phyloP scores from a whole-genome alignment of 257 asterid species.

The Solanum ossicruentum region DNA sequence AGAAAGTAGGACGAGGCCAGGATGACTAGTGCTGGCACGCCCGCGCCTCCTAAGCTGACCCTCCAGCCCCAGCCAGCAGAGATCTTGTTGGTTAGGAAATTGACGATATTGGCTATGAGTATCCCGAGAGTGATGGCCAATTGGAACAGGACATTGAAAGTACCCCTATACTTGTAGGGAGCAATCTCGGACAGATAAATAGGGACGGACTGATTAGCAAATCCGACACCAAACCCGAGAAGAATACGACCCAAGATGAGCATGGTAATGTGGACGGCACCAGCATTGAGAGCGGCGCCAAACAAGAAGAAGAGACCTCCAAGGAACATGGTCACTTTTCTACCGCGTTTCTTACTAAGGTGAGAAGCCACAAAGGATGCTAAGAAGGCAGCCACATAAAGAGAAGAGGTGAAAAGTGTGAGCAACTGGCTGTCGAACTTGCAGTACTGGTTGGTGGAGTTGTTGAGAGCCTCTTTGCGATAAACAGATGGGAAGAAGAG shows the following conservation, averaged over 20 bases:
- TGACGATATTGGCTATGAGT: background rate
- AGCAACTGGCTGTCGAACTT: background rate
- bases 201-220: background rate
- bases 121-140: slow-evolving; percentile 8
- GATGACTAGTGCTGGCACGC: background rate
- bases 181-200: slow-evolving; percentile 10
- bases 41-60: background rate
- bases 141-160: slow-evolving; percentile 7
- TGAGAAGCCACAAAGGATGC: background rate
- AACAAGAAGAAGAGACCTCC: background rate
- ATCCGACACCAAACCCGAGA: background rate
- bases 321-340: background rate
- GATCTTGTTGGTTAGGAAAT: background rate
- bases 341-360: background rate
- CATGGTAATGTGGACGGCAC: background rate
- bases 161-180: slow-evolving; percentile 4
- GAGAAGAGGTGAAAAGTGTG: background rate
- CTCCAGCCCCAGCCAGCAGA: background rate
- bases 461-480: background rate
- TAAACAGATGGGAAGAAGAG: background rate
- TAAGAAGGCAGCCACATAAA: background rate
- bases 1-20: background rate
- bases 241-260: background rate
- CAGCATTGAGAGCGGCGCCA: background rate
- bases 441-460: background rate